phyloP scores from a whole-genome alignment of 495 filamentous ascomycete species.

The Entonaema liquescens region DNA sequence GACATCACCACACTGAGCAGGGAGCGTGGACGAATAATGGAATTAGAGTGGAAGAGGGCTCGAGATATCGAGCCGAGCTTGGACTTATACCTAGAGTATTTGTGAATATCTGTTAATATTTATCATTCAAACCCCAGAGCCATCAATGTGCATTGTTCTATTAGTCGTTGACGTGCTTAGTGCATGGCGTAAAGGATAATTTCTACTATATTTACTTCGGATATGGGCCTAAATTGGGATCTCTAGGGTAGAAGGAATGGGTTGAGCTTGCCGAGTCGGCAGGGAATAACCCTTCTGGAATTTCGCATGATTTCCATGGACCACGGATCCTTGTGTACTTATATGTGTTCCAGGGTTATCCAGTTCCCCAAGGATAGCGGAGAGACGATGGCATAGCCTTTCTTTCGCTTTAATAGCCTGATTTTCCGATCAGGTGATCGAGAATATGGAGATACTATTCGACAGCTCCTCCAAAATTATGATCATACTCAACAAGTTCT shows the following conservation, averaged over 20 bases:
- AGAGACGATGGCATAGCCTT: background rate
- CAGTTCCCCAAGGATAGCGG: background rate
- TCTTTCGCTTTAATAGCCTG: background rate
- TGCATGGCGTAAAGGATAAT: too few relatives aligned
- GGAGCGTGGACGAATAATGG: conserved; percentile 20
- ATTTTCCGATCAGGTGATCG: background rate
- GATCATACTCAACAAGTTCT: background rate
- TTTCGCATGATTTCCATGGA: background rate
- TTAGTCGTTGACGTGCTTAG: too few relatives aligned
- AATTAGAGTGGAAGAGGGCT: conserved; percentile 26
- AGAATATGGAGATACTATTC: background rate
- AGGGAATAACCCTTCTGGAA: background rate
- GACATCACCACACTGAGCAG: conserved; percentile 16
- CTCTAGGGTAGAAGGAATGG: too few relatives aligned
- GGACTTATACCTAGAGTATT: conserved; percentile 43
- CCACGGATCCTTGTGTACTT: background rate
- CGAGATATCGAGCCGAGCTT: conserved; percentile 35
- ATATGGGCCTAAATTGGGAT: background rate
- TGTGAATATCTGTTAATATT: conserved; percentile 40
- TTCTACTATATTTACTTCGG: too few relatives aligned
- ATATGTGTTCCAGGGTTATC: background rate
- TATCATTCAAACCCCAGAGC: conserved; percentile 16
- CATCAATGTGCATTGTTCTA: too few relatives aligned
- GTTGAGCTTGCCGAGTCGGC: background rate
- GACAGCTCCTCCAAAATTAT: background rate